Percentiles rank a stretch among this genome's conserved stretches.
Evolutionary conservation across 2,329 filamentous ascomycete genomes (phyloP).

Genomic region (Pezicula radicicola): DNA sequence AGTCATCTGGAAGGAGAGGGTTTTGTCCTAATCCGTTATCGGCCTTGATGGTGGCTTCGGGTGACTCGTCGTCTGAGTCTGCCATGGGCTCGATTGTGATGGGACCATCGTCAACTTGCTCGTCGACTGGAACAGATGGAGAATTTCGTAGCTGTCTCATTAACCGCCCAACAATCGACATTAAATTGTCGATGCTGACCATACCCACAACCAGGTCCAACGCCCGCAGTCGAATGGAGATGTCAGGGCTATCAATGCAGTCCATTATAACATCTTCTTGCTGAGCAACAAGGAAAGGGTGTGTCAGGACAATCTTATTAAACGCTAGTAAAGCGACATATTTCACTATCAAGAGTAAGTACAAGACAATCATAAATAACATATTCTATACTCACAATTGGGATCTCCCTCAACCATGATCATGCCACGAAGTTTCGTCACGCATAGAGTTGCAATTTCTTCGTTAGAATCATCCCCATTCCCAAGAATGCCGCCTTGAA

Average conservation of each 20-base stretch:
- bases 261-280: slow-evolving; percentile 96
- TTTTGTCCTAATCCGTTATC: slow-evolving; percentile 49
- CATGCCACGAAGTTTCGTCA: slow-evolving; percentile 91
- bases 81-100: slow-evolving; percentile 27
- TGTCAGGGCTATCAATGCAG: slow-evolving; percentile 93
- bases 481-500: slow-evolving; percentile 90
- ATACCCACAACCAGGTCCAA: slow-evolving; percentile 90
- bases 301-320: slow-evolving; percentile 87
- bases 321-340: slow-evolving; percentile 95
- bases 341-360: slow-evolving; percentile 64
- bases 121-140: slow-evolving; percentile 44
- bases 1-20: slow-evolving; percentile 77
- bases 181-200: slow-evolving; percentile 84
- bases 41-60: slow-evolving; percentile 43
- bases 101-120: slow-evolving; percentile 42
- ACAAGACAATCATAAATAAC: slow-evolving; percentile 6
- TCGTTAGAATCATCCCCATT: slow-evolving; percentile 78
- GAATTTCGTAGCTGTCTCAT: slow-evolving; percentile 80
- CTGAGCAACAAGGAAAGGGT: slow-evolving; percentile 82
- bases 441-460: slow-evolving; percentile 88
- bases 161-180: slow-evolving; percentile 79
- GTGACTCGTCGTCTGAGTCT: slow-evolving; percentile 55
- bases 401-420: slow-evolving; percentile 90
- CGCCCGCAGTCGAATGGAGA: slow-evolving; percentile 91
- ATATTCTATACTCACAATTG: slow-evolving; percentile 63